These are phyloP conservation scores for Xylaria venustula DNA, from an alignment of 495 filamentous ascomycete genomes.

Conservation along the genomic window DNA sequence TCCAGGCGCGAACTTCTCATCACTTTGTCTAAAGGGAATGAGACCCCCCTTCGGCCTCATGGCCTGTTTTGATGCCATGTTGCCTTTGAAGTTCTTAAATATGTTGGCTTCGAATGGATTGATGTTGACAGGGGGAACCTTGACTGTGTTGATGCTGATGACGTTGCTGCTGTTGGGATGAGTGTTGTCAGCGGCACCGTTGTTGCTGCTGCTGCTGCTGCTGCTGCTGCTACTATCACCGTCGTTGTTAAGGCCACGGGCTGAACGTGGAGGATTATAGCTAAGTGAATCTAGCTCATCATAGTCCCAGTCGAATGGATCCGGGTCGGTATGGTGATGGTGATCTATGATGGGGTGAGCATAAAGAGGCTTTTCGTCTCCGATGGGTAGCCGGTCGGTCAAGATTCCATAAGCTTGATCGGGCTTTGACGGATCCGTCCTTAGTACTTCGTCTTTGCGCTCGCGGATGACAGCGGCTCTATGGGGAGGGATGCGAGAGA, in stretches of 20 bases:
- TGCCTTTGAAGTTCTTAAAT: too few relatives aligned
- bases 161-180: background rate
- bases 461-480: constrained; percentile 10
- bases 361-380: constrained; percentile 4
- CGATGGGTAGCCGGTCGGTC: constrained; percentile 15
- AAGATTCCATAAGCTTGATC: constrained; percentile 24
- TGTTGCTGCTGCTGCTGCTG: background rate
- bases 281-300: too few relatives aligned
- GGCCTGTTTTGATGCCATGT: too few relatives aligned
- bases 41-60: background rate
- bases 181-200: background rate
- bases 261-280: too few relatives aligned
- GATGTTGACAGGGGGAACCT: background rate
- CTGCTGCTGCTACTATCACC: background rate
- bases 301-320: background rate
- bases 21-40: constrained; percentile 8
- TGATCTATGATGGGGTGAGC: constrained; percentile 4
- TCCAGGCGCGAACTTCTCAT: constrained; percentile 18
- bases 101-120: background rate
- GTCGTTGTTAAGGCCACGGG: background rate
- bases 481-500: constrained; percentile 8
- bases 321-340: background rate
- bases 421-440: constrained; percentile 13
- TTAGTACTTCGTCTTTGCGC: constrained; percentile 19
- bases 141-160: background rate